Evolutionary conservation across 148 eudicot species (phyloP), one percentile per base, ranked within the genome.

Genomic region (Vaccinium macrocarpon): DNA sequence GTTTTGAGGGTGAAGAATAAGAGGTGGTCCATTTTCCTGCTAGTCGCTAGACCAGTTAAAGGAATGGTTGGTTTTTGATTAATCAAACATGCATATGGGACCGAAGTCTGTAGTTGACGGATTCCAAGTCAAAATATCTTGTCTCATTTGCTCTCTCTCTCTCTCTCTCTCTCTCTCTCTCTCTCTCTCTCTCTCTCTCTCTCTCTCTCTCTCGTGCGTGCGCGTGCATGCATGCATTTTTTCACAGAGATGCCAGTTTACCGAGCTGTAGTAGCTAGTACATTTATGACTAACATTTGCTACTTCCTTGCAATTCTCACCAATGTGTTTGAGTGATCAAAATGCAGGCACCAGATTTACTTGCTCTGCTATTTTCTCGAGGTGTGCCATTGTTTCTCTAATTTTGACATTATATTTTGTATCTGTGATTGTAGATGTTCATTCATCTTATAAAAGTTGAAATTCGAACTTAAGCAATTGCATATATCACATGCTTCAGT

Each of bases 271-370:
- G 16, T 59, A 76, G 77, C 16, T 11, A 29, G 5, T 73, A 51
- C 49, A 53, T 32, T 78, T 11, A 48, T 25, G 68, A 48, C 49
- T 21, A 76, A 48, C 48, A 55, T 56, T 81, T 35, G 64, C 82
- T 76, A 38, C 83, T 29, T 53, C 38, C 85, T 87, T 71, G 87
- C 84, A 42, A 64, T 75, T 82, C 73, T 73, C 50, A 78, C 53
- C 73, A 76, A 81, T 59, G 48, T n/a, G 52, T 72, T 79, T 79
- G 61, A 59, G 85, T 86, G 84, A 83, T 89, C 73, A 86, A 73
- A 46, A 6, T 90, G 93, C 97, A 95, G 99, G 98, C 99, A 83
- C 99, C 97, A 71, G 98, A 95, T 64, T 84, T 95, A 83, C 90
- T 93, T 81, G 93, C 92, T 76, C 57, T 89, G 84, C 91, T 97